Conservation (phyloP, 306 rosid genomes). For the Alnus glutinosa region DNA sequence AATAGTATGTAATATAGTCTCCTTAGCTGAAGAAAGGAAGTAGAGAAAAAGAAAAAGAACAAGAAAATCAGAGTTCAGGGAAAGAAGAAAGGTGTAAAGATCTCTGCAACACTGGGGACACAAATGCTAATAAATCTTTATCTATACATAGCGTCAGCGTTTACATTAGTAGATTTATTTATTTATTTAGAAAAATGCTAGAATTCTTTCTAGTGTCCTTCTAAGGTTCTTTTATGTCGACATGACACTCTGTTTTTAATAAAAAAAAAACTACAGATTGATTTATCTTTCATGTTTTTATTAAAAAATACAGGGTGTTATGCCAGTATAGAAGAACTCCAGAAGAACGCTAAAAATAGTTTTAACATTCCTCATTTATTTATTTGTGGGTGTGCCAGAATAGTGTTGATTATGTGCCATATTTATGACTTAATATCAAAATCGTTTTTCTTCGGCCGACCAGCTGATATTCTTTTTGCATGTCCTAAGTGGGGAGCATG, state of each 20-base stretch:
- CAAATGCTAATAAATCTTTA: conserved; percentile 18
- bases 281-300: no score
- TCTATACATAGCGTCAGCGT: conserved; percentile 21
- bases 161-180: background rate
- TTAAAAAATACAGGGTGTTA: no score
- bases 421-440: background rate
- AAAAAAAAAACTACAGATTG: no score
- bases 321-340: no score
- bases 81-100: conserved; percentile 16
- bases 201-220: no score
- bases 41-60: conserved; percentile 1
- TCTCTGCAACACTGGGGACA: conserved; percentile 23
- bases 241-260: no score
- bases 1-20: conserved; percentile 20
- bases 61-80: conserved; percentile 9
- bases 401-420: background rate
- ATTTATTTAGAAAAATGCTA: no score
- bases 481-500: background rate
- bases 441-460: background rate
- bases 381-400: background rate
- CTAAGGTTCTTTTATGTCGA: no score
- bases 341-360: no score
- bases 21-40: conserved; percentile 22
- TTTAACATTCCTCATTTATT: no score
- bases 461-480: background rate